Evolutionary conservation across 78 protist genomes (phyloP), one percentile per base, ranked within the genome.

Genomic region (Emiliania huxleyi): DNA sequence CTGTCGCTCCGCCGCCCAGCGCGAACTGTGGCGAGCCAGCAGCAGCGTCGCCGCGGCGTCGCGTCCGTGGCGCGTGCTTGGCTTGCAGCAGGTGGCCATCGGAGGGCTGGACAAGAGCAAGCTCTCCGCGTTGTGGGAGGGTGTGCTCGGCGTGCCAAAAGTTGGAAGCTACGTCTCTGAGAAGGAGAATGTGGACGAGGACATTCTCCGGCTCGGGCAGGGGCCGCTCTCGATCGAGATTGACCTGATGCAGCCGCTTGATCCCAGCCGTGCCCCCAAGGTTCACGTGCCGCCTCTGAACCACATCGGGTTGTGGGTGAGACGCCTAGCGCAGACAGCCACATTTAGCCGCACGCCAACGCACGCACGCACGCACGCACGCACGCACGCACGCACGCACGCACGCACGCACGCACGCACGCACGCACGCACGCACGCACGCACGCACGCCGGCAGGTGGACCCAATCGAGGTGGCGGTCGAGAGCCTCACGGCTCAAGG

Each of bases 261-360:
- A 91, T 26, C 45, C 93, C 19, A 44, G 1, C 15, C 0, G 22
- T 1, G 56, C 88, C 25, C 93, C 93, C 0, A 91, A 77, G 69
- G 93, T 90, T 23, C 89, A 77, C 93, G 44, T 49, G 38, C 93
- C 93, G 21, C 88, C 93, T 1, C 93, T 91, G 8, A 91, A 91
- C 42, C 93, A 91, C 69, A 91, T 91, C 26, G 93, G 93, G 8
- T 45, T 91, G 4, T 91, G 93, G 93, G 23, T 62, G 15, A 52
- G 62, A 52, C 29, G 29, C 62, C 62, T 52, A 15, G 62, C 62
- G 62, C 62, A 52, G 62, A 52, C 29, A 52, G 29, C n/a, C n/a
- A n/a, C n/a, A n/a, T n/a, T n/a, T n/a, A 52, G 62, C 15, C 29
- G 62, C 29, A 15, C 62, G 62, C 29, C 29, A 52, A 15, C 29